These are phyloP conservation scores for Dactylorhiza incarnata DNA, from an alignment of 106 monocot genomes.

Conservation along the genomic window DNA sequence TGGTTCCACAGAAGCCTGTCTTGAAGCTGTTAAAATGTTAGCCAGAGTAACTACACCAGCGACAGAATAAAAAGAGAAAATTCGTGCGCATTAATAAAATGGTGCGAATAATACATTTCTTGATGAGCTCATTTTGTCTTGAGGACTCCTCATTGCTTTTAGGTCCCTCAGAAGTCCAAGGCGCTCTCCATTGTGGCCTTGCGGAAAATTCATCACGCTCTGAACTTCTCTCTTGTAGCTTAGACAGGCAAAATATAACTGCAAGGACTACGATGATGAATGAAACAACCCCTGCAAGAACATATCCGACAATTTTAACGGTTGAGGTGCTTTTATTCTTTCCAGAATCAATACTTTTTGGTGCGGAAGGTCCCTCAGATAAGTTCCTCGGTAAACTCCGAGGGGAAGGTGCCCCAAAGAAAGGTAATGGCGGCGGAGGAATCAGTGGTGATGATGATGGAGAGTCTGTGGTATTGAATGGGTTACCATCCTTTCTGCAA, in stretches of 20 bases:
- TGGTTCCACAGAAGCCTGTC: constrained; percentile 27
- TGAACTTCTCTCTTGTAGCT: constrained; percentile 56
- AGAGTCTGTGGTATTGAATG: constrained; percentile 69
- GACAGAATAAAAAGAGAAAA: not conserved
- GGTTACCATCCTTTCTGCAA: constrained; percentile 90
- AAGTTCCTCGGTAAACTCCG: constrained; percentile 23
- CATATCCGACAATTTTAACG: constrained; percentile 52
- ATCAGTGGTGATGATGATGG: constrained; percentile 34
- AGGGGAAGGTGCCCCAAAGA: constrained; percentile 30
- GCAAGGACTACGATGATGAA: constrained; percentile 47
- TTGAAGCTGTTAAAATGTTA: constrained; percentile 24
- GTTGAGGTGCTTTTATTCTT: constrained; percentile 38
- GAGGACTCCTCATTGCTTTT: constrained; percentile 21
- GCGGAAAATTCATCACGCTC: constrained; percentile 28
- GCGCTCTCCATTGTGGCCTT: constrained; percentile 21
- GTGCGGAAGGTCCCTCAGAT: constrained; percentile 24
- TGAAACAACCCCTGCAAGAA: constrained; percentile 43
- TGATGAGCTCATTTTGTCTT: constrained; percentile 24
- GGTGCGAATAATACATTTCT: constrained; percentile 30
- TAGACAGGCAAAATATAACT: constrained; percentile 51
- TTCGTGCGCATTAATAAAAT: not conserved
- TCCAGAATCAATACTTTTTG: not conserved
- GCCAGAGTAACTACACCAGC: not conserved
- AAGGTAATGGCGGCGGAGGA: constrained; percentile 26
- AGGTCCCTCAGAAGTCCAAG: constrained; percentile 27